Conservation (phyloP, 2,329 filamentous ascomycete species). For the Penicillium sp. region DNA sequence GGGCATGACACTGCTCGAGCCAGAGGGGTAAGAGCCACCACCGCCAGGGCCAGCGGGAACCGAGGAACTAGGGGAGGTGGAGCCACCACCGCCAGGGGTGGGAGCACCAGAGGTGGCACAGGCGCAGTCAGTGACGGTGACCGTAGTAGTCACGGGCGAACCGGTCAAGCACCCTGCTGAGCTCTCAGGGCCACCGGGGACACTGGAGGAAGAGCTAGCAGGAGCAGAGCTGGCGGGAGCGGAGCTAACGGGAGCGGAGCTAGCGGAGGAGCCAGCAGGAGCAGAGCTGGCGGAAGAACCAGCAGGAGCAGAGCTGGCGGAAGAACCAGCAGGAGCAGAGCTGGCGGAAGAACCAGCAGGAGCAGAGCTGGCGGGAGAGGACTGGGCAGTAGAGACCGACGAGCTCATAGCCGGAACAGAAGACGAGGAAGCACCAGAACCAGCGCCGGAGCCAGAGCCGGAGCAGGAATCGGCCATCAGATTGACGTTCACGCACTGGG, state of each 20-base stretch:
- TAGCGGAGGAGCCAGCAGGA: not conserved
- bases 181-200: not conserved
- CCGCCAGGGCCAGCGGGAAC: not conserved
- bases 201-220: constrained; percentile 4
- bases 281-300: not conserved
- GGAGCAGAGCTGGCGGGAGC: not conserved
- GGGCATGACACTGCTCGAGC: not conserved
- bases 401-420: constrained; percentile 6
- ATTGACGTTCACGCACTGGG: constrained; percentile 34
- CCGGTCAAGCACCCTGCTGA: too few relatives aligned
- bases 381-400: not conserved
- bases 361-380: not conserved
- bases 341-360: constrained; percentile 1
- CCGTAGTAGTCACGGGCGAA: too few relatives aligned
- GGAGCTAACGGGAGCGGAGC: not conserved
- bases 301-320: not conserved
- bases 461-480: constrained; percentile 40
- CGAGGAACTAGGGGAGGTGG: not conserved
- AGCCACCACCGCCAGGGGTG: not conserved
- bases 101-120: too few relatives aligned
- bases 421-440: constrained; percentile 6
- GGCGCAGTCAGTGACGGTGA: too few relatives aligned
- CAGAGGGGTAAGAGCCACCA: not conserved
- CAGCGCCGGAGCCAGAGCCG: constrained; percentile 16
- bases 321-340: not conserved